Conservation (phyloP, 2,329 filamentous ascomycete species). For the Alternaria sp. region DNA sequence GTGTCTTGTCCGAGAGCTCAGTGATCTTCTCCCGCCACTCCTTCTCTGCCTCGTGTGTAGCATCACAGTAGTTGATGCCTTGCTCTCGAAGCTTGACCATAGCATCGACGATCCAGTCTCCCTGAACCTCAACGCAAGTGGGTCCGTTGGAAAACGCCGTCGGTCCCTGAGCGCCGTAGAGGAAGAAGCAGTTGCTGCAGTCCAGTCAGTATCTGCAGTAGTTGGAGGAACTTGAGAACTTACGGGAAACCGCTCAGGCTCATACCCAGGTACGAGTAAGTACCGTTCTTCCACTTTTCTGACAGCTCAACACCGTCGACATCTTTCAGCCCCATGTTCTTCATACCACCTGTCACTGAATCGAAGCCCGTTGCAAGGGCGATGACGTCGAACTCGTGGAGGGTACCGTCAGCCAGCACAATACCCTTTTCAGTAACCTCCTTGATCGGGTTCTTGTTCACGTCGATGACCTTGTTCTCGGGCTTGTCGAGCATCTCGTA, state of each 20-base stretch:
- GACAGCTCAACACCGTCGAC: slow-evolving; percentile 46
- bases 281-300: slow-evolving; percentile 52
- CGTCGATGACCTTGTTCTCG: slow-evolving; percentile 52
- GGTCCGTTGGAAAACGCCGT: slow-evolving; percentile 57
- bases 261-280: slow-evolving; percentile 53
- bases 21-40: slow-evolving; percentile 51
- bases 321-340: slow-evolving; percentile 48
- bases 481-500: slow-evolving; percentile 54
- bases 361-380: slow-evolving; percentile 56
- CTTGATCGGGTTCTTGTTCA: slow-evolving; percentile 51
- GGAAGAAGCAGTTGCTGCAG: slow-evolving; percentile 51
- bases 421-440: slow-evolving; percentile 50
- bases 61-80: slow-evolving; percentile 49
- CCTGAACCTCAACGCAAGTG: slow-evolving; percentile 53
- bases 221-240: not conserved
- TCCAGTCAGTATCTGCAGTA: not conserved
- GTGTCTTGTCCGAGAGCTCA: slow-evolving; percentile 49
- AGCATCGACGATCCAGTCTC: slow-evolving; percentile 54
- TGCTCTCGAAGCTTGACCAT: slow-evolving; percentile 49
- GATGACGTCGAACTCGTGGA: slow-evolving; percentile 53
- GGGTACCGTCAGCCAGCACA: slow-evolving; percentile 48
- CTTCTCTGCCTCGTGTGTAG: slow-evolving; percentile 51
- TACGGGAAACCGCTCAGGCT: slow-evolving; percentile 45
- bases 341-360: slow-evolving; percentile 52
- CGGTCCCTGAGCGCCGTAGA: slow-evolving; percentile 55